These are phyloP conservation scores for Russula brevipes DNA, from an alignment of 768 basidiomycete species.

Conservation along the genomic window DNA sequence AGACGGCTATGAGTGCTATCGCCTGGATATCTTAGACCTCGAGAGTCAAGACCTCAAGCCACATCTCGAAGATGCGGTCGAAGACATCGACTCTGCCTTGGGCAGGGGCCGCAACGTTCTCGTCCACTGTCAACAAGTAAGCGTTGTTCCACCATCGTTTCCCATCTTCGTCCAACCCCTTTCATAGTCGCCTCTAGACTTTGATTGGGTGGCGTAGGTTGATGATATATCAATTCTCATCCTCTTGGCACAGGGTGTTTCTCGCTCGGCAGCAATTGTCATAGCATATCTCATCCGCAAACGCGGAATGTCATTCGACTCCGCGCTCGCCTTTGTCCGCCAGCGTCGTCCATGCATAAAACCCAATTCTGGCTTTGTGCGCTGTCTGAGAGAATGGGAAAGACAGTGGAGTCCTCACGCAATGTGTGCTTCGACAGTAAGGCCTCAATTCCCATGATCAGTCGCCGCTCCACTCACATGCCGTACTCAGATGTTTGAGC, in stretches of 20 bases:
- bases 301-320: conserved; percentile 67
- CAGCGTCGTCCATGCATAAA: conserved; percentile 67
- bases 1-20: conserved; percentile 46
- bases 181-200: conserved; percentile 17
- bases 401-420: conserved; percentile 18
- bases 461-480: background rate
- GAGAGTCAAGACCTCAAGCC: conserved; percentile 57
- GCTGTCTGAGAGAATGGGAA: conserved; percentile 26
- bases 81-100: conserved; percentile 61
- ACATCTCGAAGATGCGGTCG: conserved; percentile 63
- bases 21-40: conserved; percentile 64
- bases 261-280: conserved; percentile 69
- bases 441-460: background rate
- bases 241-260: conserved; percentile 53
- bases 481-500: conserved; percentile 6
- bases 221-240: background rate
- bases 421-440: conserved; percentile 13
- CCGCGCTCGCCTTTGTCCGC: conserved; percentile 54
- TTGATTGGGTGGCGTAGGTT: conserved; percentile 8
- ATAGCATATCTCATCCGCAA: conserved; percentile 79
- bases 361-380: conserved; percentile 72
- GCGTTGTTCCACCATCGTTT: conserved; percentile 23
- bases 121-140: conserved; percentile 79
- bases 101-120: conserved; percentile 57
- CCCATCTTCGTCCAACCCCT: conserved; percentile 1